Evolutionary conservation across 768 basidiomycete species (phyloP).

Genomic region (Boletus subcaerulescens): DNA sequence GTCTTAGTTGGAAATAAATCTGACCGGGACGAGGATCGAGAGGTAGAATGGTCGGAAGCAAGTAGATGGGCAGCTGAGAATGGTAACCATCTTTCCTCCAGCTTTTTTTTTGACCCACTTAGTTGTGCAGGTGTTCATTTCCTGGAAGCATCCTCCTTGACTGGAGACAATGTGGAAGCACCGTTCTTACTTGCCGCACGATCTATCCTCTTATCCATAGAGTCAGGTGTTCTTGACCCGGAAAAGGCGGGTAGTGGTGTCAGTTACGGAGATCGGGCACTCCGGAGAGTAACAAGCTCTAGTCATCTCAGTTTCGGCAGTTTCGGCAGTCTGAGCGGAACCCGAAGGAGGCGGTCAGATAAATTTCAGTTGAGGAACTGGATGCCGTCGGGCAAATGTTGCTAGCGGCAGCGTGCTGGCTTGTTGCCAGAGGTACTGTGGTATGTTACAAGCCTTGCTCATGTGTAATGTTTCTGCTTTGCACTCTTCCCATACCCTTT

Average conservation of each 20-base stretch:
- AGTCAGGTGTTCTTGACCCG: conserved; percentile 87
- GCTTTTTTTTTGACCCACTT: conserved; percentile 1
- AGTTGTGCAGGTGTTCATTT: conserved; percentile 77
- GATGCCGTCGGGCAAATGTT: conserved; percentile 65
- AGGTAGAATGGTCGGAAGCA: conserved; percentile 95
- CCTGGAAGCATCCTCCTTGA: conserved; percentile 88
- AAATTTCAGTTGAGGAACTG: conserved; percentile 60
- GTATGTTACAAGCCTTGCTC: conserved; percentile 12
- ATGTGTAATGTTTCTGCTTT: conserved; percentile 9
- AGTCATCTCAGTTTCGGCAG: conserved; percentile 87
- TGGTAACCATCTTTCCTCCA: conserved; percentile 45
- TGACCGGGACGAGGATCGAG: conserved; percentile 90
- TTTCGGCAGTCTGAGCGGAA: conserved; percentile 77
- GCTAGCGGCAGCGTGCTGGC: conserved; percentile 37
- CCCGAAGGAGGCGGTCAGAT: conserved; percentile 54
- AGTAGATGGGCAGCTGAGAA: conserved; percentile 96
- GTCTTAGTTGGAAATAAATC: conserved; percentile 95
- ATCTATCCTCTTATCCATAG: conserved; percentile 85
- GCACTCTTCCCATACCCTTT: conserved; percentile 26
- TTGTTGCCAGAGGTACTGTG: conserved; percentile 1
- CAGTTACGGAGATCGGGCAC: conserved; percentile 91
- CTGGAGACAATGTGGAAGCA: conserved; percentile 91
- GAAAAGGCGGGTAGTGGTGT: conserved; percentile 95
- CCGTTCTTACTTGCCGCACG: conserved; percentile 88
- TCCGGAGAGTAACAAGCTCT: conserved; percentile 88